Conservation (phyloP, 2,329 filamentous ascomycete genomes). For the Chaetothyriales sp. region DNA sequence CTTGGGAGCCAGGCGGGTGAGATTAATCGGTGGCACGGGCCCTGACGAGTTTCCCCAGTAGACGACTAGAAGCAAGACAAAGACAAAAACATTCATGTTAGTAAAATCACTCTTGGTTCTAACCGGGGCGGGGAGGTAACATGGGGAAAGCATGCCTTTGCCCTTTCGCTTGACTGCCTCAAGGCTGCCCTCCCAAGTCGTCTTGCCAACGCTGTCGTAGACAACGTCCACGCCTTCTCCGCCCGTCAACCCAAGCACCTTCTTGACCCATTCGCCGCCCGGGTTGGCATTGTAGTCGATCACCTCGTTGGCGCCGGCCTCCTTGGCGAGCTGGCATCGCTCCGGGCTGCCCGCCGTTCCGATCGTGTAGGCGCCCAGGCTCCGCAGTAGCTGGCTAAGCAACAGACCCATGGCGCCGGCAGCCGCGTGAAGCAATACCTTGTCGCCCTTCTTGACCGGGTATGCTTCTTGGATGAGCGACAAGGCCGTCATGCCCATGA, state of each 20-base stretch:
- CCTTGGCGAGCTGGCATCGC: slow-evolving; percentile 57
- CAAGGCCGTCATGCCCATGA: slow-evolving; percentile 74
- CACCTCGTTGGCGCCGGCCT: slow-evolving; percentile 56
- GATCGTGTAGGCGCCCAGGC: slow-evolving; percentile 63
- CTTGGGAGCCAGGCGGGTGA: slow-evolving; percentile 53
- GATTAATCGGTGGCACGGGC: slow-evolving; percentile 55
- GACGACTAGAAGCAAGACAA: background rate
- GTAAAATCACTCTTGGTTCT: background rate
- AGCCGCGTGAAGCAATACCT: slow-evolving; percentile 72
- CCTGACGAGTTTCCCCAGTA: slow-evolving; percentile 30
- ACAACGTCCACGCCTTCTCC: slow-evolving; percentile 62
- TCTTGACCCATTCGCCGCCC: slow-evolving; percentile 51
- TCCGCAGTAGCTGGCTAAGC: slow-evolving; percentile 56
- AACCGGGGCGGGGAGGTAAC: background rate
- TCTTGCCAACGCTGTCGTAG: slow-evolving; percentile 65
- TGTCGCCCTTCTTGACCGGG: slow-evolving; percentile 59
- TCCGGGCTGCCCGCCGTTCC: slow-evolving; percentile 61
- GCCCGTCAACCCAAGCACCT: slow-evolving; percentile 69
- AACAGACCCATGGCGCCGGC: slow-evolving; percentile 68
- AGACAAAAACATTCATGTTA: background rate
- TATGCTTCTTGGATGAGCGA: slow-evolving; percentile 64
- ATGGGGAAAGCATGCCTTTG: slow-evolving; percentile 34
- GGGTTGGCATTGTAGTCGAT: slow-evolving; percentile 71
- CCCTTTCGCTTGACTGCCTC: slow-evolving; percentile 65
- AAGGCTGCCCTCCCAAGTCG: slow-evolving; percentile 67